Base-by-base conservation (phyloP, 768 basidiomycete species). In the Tephrocybe sp. region DNA sequence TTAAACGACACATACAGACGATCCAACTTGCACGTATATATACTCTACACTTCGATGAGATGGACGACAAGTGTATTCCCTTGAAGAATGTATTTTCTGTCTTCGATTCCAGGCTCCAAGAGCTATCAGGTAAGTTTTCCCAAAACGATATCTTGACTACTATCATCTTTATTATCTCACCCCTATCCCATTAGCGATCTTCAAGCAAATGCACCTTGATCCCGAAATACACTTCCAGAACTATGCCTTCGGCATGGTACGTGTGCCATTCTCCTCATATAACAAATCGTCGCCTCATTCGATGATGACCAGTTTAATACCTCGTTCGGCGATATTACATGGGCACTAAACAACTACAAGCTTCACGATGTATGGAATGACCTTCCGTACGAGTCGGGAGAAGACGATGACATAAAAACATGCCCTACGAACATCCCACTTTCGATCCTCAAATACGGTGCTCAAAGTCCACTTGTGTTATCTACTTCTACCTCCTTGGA, bases 231-330 rank as follows among this genome's bases (percentile, higher is more conserved):
- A 47, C 22, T 37, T 47, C 9, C 28, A 38, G 16, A 26, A 37
- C 24, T 47, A 47, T 27, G 45, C 45, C 34, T 47, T 37, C 16
- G 35, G 45, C 28, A 47, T 47, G 26, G 45, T 47, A 28, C 16
- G 13, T 21, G 26, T 16, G 1, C 32, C 22, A 21, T 27, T 4
- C 5, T 43, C n/a, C n/a, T 16, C 19, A 3, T 43, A 40, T 7
- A 7, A 40, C 5, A 40, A 25, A 12, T 25, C 13, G 15, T 15
- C n/a, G 22, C 6, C 19, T 24, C 19, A 21, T 24, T 12, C 21
- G 9, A 34, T 11, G 15, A n/a, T 15, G 6, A 30, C 9, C 16
- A 35, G 34, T 35, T 35, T 35, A 35, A n/a, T 16, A 16, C 34
- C 9, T 35, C 34, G 5, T 35, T 9, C 16, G 9, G 9, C 5